Base-by-base conservation (phyloP, 1,284 basidiomycete genomes). In the Puccinia brachypodii region DNA sequence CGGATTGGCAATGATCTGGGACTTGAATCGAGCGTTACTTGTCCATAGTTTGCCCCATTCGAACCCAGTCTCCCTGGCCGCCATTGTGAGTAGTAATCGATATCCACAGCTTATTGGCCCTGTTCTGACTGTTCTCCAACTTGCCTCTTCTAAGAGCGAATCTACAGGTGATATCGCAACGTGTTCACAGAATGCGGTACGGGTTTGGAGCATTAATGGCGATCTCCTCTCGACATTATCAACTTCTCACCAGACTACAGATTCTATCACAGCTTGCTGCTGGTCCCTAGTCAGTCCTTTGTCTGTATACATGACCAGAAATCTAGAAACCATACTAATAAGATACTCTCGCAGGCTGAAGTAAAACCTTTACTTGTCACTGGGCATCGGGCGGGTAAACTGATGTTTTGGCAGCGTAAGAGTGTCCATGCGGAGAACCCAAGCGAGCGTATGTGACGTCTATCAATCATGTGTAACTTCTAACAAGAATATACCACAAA, bases 1-100 rank as follows among this genome's bases (percentile, higher is more conserved):
- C 84, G 92, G 93, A 0, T 93, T 91, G 82, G 94, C 92, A 0
- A 92, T 92, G 19, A 84, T 97, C 8, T 98, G 96, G 96, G 96
- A 98, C 86, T 89, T 94, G 78, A 97, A 98, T 85, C 89, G 92
- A 36, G 84, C 83, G 36, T 79, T 83, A 13, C 84, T 85, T 62
- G 84, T 86, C 1, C 83, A 84, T 8, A 76, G 83, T 47, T 84
- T 87, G 33, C 83, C 81, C 13, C 84, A 84, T 50, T 84, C 84
- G 53, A 62, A 38, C 38, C 56, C 77, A 3, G 77, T 80, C 31
- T 50, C 50, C n/a, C 40, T 80, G 7, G 77, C 56, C 44, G 77
- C 77, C 3, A 50, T 74, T 75, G 58, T 73, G 58, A 50, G 82
- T 81, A 9, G 53, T 60, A 7, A 8, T 2, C 7, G 6, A 7